These are phyloP conservation scores for Zymoseptoria ardabiliae DNA, from an alignment of 2,329 filamentous ascomycete genomes.

Conservation along the genomic window DNA sequence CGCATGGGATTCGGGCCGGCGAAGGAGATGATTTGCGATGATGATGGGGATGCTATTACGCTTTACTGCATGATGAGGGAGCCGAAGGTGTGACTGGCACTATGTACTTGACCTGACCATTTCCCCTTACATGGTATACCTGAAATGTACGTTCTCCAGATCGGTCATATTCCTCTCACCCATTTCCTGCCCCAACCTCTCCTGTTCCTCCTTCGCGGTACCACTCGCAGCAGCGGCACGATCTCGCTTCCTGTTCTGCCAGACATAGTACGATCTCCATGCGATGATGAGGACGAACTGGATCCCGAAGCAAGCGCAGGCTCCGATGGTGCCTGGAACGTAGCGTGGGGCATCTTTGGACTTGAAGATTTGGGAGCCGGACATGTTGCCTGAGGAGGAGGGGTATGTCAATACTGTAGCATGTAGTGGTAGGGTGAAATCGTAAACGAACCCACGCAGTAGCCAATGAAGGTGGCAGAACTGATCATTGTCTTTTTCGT, in stretches of 20 bases:
- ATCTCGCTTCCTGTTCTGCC: conserved; percentile 32
- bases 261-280: conserved; percentile 37
- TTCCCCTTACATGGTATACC: conserved; percentile 18
- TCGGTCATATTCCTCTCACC: conserved; percentile 60
- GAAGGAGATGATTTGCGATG: conserved; percentile 60
- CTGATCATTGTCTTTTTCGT: conserved; percentile 43
- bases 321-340: conserved; percentile 37
- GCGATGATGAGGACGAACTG: conserved; percentile 30
- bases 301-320: conserved; percentile 30
- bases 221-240: conserved; percentile 19
- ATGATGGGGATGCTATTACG: conserved; percentile 47
- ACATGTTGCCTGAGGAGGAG: conserved; percentile 34
- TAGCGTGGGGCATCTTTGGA: conserved; percentile 39
- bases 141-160: conserved; percentile 38
- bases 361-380: conserved; percentile 42
- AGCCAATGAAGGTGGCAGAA: conserved; percentile 41
- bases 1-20: conserved; percentile 60
- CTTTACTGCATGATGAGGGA: conserved; percentile 42
- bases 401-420: not conserved
- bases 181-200: conserved; percentile 56
- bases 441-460: conserved; percentile 32
- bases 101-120: too few species aligned
- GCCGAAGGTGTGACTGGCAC: conserved; percentile 16
- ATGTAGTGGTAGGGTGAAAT: not conserved
- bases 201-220: conserved; percentile 51